Conservation (phyloP, 1,284 basidiomycete species). For the Malassezia pachydermatis region DNA sequence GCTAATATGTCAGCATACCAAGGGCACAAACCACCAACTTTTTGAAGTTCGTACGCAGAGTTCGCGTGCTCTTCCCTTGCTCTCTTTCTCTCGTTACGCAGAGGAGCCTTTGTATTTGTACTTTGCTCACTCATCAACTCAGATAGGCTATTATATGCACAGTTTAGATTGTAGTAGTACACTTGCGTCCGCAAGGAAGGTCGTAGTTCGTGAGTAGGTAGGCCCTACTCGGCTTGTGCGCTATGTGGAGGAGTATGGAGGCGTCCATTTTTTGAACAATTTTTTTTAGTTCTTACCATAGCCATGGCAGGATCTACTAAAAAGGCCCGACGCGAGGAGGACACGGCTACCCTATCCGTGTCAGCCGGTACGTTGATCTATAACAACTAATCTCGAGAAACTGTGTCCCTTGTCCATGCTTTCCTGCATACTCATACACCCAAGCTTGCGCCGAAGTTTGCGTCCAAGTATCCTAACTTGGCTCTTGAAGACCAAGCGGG, state of each 20-base stretch:
- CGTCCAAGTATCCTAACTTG: constrained; percentile 9
- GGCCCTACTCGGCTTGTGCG: not conserved
- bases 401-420: constrained; percentile 8
- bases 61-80: not conserved
- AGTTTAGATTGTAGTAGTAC: not conserved
- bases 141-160: not conserved
- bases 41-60: constrained; percentile 9
- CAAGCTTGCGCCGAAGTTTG: constrained; percentile 15
- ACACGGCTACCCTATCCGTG: not conserved
- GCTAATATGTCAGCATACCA: not conserved
- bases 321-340: not conserved
- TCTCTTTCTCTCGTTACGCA: no score
- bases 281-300: not conserved
- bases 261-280: no score
- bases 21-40: not conserved
- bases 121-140: not conserved
- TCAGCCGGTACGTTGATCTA: constrained; percentile 1
- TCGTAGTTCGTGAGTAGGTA: not conserved
- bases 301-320: not conserved
- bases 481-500: not conserved
- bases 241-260: not conserved
- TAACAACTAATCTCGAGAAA: not conserved
- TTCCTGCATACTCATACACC: constrained; percentile 11
- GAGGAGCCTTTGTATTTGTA: no score
- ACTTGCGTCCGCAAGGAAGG: not conserved